Conservation (phyloP, 1,139 yeast species). For the Kurtzmaniella natalensis region DNA sequence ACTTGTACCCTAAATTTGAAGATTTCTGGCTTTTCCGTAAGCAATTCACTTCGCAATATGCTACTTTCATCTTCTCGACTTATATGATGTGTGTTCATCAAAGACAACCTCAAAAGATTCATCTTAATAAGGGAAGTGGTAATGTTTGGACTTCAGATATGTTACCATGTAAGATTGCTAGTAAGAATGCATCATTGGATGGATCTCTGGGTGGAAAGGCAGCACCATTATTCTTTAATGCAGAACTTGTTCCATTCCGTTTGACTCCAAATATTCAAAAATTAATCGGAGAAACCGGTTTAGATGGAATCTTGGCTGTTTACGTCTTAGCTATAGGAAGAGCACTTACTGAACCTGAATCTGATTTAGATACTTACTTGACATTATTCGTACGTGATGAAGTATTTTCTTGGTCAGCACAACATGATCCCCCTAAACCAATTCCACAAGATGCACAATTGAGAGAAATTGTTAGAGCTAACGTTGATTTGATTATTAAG, state of each 20-base stretch:
- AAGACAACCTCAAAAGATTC: constrained; percentile 91
- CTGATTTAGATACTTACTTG: constrained; percentile 81
- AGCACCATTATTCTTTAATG: constrained; percentile 85
- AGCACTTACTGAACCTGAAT: constrained; percentile 86
- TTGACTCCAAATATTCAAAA: constrained; percentile 94
- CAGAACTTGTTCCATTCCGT: constrained; percentile 96
- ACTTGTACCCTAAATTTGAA: constrained; percentile 71
- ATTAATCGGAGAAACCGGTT: constrained; percentile 85
- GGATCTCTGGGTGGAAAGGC: constrained; percentile 52
- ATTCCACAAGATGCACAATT: constrained; percentile 73
- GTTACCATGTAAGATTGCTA: constrained; percentile 81
- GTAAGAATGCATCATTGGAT: constrained; percentile 57
- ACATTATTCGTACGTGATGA: constrained; percentile 94
- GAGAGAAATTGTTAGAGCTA: constrained; percentile 81
- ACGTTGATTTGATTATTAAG: constrained; percentile 82
- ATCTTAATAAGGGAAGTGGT: constrained; percentile 78
- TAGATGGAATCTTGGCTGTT: constrained; percentile 89
- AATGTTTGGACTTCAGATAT: constrained; percentile 92
- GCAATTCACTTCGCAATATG: constrained; percentile 92
- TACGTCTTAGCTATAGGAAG: constrained; percentile 82
- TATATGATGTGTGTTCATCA: constrained; percentile 92
- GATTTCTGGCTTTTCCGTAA: constrained; percentile 97
- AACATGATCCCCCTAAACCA: constrained; percentile 65
- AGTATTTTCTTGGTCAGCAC: constrained; percentile 88
- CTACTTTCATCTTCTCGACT: constrained; percentile 90